A percentile compares a stretch with the other conserved stretches of the same genome.
These are phyloP conservation scores for Pseudonitzschia multistriata DNA, from an alignment of 108 stramenopile species.

Conservation along the genomic window DNA sequence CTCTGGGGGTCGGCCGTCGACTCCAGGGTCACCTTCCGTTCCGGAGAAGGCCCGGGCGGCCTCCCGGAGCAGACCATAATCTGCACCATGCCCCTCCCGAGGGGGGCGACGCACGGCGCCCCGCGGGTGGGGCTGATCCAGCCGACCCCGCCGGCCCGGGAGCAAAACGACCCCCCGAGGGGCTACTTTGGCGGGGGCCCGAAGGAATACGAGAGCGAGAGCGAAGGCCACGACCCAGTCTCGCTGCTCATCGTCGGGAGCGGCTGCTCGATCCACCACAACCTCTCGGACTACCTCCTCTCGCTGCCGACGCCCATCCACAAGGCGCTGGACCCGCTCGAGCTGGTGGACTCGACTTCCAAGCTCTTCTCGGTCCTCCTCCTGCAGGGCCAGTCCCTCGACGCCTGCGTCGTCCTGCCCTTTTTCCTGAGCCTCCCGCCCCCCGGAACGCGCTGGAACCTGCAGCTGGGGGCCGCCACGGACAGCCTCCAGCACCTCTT, in stretches of 20 bases:
- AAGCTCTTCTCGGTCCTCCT: slow-evolving; percentile 34
- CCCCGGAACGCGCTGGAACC: slow-evolving; percentile 47
- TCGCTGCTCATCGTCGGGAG: slow-evolving; percentile 46
- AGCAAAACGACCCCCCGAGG: too few relatives aligned
- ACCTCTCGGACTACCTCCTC: slow-evolving; percentile 35
- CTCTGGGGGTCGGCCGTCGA: slow-evolving; percentile 39
- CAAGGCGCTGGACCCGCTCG: slow-evolving; percentile 27
- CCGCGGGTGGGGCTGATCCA: slow-evolving; percentile 83
- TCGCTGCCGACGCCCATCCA: slow-evolving; percentile 24
- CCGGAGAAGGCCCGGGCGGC: neutral
- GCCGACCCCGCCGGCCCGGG: slow-evolving; percentile 63
- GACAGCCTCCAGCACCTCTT: slow-evolving; percentile 59
- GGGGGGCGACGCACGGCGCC: slow-evolving; percentile 61
- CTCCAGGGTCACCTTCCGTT: slow-evolving; percentile 17
- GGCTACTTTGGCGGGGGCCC: too few relatives aligned
- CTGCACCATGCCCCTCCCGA: slow-evolving; percentile 43
- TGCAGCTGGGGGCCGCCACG: slow-evolving; percentile 40
- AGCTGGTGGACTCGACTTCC: slow-evolving; percentile 18
- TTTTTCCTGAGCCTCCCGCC: slow-evolving; percentile 74
- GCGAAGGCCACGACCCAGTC: slow-evolving; percentile 13
- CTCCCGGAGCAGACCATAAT: slow-evolving; percentile 37
- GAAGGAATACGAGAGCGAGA: neutral
- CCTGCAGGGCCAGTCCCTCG: slow-evolving; percentile 39
- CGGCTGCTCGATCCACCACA: slow-evolving; percentile 41
- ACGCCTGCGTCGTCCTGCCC: slow-evolving; percentile 49